phyloP scores from a whole-genome alignment of 108 stramenopile genomes.

The Cyclotella atomus region DNA sequence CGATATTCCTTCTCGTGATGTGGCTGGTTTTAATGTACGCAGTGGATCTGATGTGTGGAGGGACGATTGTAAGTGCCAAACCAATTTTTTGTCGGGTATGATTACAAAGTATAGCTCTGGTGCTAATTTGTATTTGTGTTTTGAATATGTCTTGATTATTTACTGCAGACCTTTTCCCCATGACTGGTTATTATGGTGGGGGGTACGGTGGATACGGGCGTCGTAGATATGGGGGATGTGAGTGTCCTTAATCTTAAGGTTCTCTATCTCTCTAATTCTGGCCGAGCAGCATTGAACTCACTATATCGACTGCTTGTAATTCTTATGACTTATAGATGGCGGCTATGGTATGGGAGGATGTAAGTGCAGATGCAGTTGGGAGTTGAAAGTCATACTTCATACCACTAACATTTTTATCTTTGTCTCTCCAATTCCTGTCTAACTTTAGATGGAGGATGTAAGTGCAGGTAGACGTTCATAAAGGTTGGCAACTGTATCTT shows the following conservation, averaged over 20 bases:
- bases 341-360: constrained; percentile 20
- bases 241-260: neutral
- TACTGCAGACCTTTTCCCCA: constrained; percentile 13
- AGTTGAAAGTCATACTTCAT: too few species aligned
- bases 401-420: too few species aligned
- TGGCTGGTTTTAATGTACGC: constrained; percentile 25
- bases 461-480: too few species aligned
- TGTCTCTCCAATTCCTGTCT: too few species aligned
- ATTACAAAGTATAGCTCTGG: neutral
- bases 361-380: constrained; percentile 8
- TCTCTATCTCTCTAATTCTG: neutral
- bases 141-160: neutral
- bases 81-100: neutral
- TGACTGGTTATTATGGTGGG: constrained; percentile 21
- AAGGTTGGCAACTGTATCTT: too few species aligned
- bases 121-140: constrained; percentile 8
- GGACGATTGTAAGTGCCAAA: constrained; percentile 31
- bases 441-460: too few species aligned
- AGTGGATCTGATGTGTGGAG: constrained; percentile 35
- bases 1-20: constrained; percentile 46
- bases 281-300: too few species aligned
- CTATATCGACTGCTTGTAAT: too few species aligned
- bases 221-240: constrained; percentile 15
- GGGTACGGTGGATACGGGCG: constrained; percentile 5
- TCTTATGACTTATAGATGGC: neutral